phyloP scores from a whole-genome alignment of 1,139 yeast genomes.

The Suhomyces kunorum region DNA sequence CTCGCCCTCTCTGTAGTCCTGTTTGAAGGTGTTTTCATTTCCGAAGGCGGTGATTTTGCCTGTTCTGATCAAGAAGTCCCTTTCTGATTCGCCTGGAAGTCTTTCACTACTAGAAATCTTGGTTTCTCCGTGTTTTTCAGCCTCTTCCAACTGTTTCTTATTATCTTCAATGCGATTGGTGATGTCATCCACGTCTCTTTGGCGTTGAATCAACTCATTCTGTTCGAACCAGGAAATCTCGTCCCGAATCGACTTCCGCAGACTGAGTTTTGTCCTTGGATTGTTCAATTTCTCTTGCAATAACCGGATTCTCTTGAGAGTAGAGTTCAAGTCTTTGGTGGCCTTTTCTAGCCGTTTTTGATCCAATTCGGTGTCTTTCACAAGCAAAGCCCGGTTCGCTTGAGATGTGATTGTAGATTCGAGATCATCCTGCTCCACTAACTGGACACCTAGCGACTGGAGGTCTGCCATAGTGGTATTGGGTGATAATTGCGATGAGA shows the following conservation, averaged over 20 bases:
- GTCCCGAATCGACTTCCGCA: conserved; percentile 52
- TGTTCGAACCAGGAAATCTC: conserved; percentile 56
- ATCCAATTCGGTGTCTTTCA: conserved; percentile 73
- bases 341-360: conserved; percentile 71
- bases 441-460: conserved; percentile 34
- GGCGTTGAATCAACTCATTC: conserved; percentile 54
- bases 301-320: conserved; percentile 42
- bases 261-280: conserved; percentile 67
- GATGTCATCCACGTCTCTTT: conserved; percentile 69
- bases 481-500: not conserved
- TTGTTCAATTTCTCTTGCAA: conserved; percentile 52
- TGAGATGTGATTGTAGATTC: conserved; percentile 69
- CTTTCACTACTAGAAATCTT: conserved; percentile 20
- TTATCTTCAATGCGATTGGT: conserved; percentile 48
- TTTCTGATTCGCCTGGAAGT: conserved; percentile 70
- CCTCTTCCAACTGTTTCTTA: conserved; percentile 23
- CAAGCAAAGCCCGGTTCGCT: conserved; percentile 63
- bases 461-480: conserved; percentile 2
- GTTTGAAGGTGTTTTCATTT: conserved; percentile 54
- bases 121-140: conserved; percentile 5
- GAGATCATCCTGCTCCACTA: conserved; percentile 74
- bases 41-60: conserved; percentile 97
- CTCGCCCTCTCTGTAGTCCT: conserved; percentile 10
- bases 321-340: conserved; percentile 44
- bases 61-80: conserved; percentile 78